phyloP scores from a whole-genome alignment of 129 eudicot species.

The Chrysanthemum seticuspe region DNA sequence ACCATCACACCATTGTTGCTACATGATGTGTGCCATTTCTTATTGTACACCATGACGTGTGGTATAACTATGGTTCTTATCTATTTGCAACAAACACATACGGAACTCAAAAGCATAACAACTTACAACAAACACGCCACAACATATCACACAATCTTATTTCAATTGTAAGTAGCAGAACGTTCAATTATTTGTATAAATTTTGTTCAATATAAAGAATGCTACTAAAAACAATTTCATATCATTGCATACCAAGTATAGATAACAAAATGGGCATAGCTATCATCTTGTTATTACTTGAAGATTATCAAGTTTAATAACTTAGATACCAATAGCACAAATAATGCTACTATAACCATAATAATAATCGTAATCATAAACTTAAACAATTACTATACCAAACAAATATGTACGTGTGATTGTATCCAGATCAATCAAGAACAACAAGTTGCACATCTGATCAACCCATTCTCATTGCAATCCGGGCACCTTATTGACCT shows the following conservation, averaged over 20 bases:
- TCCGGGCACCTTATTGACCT: slow-evolving; percentile 52
- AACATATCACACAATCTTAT: not conserved
- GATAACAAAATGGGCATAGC: slow-evolving; percentile 12
- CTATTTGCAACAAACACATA: not conserved
- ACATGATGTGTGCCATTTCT: slow-evolving; percentile 8
- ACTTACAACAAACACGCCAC: not conserved
- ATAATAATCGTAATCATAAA: slow-evolving; percentile 13
- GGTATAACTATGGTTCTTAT: not conserved
- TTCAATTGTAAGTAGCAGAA: not conserved
- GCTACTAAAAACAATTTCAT: not conserved
- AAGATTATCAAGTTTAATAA: slow-evolving; percentile 27
- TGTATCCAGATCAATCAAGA: slow-evolving; percentile 37
- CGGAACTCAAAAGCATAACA: not conserved
- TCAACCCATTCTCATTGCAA: slow-evolving; percentile 93
- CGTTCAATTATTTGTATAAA: not conserved
- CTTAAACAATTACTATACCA: slow-evolving; percentile 14
- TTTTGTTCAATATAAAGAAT: slow-evolving; percentile 7
- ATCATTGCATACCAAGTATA: slow-evolving; percentile 4
- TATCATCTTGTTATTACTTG: slow-evolving; percentile 34
- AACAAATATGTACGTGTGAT: slow-evolving; percentile 26
- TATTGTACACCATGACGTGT: not conserved
- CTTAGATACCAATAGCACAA: slow-evolving; percentile 24
- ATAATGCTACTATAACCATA: not conserved
- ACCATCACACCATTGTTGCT: not conserved
- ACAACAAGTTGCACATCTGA: slow-evolving; percentile 77